Conservation (phyloP, 495 filamentous ascomycete genomes). For the Darksidea phi region DNA sequence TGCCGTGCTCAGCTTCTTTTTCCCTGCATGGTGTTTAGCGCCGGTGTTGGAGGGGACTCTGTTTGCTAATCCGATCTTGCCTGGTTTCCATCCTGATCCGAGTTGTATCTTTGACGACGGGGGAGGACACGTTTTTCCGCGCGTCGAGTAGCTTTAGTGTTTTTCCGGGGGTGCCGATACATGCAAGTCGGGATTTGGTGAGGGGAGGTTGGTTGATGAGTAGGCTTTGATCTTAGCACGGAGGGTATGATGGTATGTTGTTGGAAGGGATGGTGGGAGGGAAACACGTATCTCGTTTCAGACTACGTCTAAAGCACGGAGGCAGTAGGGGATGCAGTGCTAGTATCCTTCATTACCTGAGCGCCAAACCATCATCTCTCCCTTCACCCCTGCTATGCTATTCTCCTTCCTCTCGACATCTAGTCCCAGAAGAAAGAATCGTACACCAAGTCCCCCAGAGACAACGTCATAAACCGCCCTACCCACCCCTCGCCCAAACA, state of each 20-base stretch:
- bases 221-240: neutral
- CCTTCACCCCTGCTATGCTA: too few relatives aligned
- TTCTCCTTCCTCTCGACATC: too few relatives aligned
- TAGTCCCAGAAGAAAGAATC: too few relatives aligned
- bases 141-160: constrained; percentile 55
- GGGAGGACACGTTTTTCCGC: constrained; percentile 54
- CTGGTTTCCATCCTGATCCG: constrained; percentile 58
- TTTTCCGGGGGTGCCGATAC: constrained; percentile 55
- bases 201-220: constrained; percentile 51
- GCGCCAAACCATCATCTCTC: too few relatives aligned
- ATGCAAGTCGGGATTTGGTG: constrained; percentile 53
- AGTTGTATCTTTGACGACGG: constrained; percentile 53
- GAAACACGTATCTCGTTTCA: too few relatives aligned
- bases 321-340: too few relatives aligned
- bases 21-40: neutral
- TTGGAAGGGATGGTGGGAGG: too few relatives aligned
- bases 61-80: constrained; percentile 52
- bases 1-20: neutral
- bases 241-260: neutral
- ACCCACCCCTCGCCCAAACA: constrained; percentile 32
- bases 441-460: constrained; percentile 10
- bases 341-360: too few relatives aligned
- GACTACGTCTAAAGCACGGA: too few relatives aligned
- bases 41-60: neutral
- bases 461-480: constrained; percentile 32